Percentiles rank a stretch among this genome's conserved stretches.
phyloP scores from a whole-genome alignment of 441 rosid genomes.

The Viola pubescens region DNA sequence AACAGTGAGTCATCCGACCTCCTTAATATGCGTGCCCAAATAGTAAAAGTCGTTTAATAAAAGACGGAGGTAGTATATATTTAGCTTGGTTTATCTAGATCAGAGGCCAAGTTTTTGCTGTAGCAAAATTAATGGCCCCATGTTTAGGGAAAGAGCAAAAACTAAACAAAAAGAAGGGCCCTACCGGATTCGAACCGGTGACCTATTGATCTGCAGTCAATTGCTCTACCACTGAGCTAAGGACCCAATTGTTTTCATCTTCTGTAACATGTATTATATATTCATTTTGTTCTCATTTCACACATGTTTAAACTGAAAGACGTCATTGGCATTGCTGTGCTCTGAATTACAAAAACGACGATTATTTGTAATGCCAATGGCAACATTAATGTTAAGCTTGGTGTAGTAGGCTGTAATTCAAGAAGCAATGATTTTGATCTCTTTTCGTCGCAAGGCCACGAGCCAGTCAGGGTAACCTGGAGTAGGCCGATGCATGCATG shows the following conservation, averaged over 20 bases:
- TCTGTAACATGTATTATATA: background rate
- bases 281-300: background rate
- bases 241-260: constrained; percentile 26
- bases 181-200: constrained; percentile 83
- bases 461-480: constrained; percentile 12
- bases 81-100: too few species aligned
- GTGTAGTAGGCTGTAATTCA: constrained; percentile 8
- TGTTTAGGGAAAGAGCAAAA: background rate
- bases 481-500: background rate
- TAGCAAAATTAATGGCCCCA: too few species aligned
- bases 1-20: too few species aligned
- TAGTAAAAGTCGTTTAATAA: too few species aligned
- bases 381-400: background rate
- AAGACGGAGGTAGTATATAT: too few species aligned
- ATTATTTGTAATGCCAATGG: background rate
- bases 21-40: too few species aligned
- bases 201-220: constrained; percentile 92
- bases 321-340: too few species aligned
- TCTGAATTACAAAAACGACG: background rate
- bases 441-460: background rate
- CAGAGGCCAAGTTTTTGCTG: too few species aligned
- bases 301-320: background rate
- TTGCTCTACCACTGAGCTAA: constrained; percentile 95
- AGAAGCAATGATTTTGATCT: constrained; percentile 4
- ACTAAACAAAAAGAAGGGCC: constrained; percentile 25